Percentiles rank a stretch among this genome's conserved stretches.
Evolutionary conservation across 2,329 filamentous ascomycete genomes (phyloP).

Genomic region (Aspergillus spinulosporus): DNA sequence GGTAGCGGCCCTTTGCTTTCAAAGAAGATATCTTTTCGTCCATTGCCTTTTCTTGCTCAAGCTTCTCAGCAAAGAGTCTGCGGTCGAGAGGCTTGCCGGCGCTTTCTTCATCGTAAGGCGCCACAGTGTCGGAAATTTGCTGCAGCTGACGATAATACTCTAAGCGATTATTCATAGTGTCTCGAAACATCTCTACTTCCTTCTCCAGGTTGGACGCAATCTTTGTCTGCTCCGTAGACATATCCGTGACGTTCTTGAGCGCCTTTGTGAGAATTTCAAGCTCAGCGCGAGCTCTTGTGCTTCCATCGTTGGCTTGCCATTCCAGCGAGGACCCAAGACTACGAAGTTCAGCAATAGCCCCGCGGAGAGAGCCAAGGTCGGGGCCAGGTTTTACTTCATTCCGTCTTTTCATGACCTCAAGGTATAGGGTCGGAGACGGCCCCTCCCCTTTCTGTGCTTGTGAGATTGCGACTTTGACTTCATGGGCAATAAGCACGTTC

Average conservation of each 20-base stretch:
- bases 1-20: slow-evolving; percentile 74
- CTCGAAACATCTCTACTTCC: slow-evolving; percentile 74
- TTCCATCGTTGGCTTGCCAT: slow-evolving; percentile 57
- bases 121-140: slow-evolving; percentile 82
- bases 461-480: slow-evolving; percentile 63
- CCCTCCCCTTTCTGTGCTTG: slow-evolving; percentile 65
- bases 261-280: slow-evolving; percentile 64
- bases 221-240: slow-evolving; percentile 56
- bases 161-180: slow-evolving; percentile 78
- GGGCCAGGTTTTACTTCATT: slow-evolving; percentile 47
- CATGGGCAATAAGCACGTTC: slow-evolving; percentile 74
- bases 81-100: slow-evolving; percentile 59
- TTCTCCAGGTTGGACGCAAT: slow-evolving; percentile 52
- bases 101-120: slow-evolving; percentile 66
- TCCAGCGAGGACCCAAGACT: slow-evolving; percentile 61
- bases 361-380: slow-evolving; percentile 65
- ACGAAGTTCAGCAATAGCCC: slow-evolving; percentile 68
- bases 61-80: slow-evolving; percentile 44
- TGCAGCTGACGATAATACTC: slow-evolving; percentile 92
- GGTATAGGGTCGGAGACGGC: slow-evolving; percentile 67
- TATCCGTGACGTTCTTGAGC: slow-evolving; percentile 58
- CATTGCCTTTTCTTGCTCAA: slow-evolving; percentile 53
- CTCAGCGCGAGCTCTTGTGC: slow-evolving; percentile 61
- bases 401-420: slow-evolving; percentile 50
- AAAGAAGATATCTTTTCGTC: slow-evolving; percentile 60